Evolutionary conservation across 208 protist species (phyloP).

Genomic region (Novymonas esmeraldas): DNA sequence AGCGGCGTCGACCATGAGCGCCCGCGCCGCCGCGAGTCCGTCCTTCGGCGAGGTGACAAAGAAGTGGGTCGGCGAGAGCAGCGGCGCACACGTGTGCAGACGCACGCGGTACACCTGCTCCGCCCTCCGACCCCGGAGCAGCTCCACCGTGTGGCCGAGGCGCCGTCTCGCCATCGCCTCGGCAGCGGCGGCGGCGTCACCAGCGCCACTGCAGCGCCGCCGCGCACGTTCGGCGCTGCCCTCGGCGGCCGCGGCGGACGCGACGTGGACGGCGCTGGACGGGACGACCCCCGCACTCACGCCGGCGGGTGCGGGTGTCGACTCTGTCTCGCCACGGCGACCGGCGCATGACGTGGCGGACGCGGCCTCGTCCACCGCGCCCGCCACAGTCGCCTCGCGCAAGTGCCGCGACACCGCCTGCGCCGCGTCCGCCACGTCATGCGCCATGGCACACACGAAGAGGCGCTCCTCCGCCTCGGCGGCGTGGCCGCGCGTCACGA

Average conservation of each 20-base stretch:
- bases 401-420: neutral
- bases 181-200: neutral
- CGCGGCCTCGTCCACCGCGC: neutral
- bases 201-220: neutral
- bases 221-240: neutral
- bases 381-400: neutral
- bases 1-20: slow-evolving; percentile 15
- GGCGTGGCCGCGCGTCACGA: slow-evolving; percentile 18
- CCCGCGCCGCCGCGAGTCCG: slow-evolving; percentile 14
- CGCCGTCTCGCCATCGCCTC: slow-evolving; percentile 6
- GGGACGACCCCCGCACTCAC: neutral
- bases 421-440: slow-evolving; percentile 6
- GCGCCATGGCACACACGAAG: slow-evolving; percentile 1
- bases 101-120: slow-evolving; percentile 18
- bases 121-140: neutral
- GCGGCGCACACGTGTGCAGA: slow-evolving; percentile 2
- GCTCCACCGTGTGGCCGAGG: slow-evolving; percentile 1
- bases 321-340: neutral
- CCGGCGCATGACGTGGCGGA: neutral
- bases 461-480: slow-evolving; percentile 20
- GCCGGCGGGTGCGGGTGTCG: neutral
- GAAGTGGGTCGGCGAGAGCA: slow-evolving; percentile 12
- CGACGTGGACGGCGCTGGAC: neutral
- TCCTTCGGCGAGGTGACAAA: slow-evolving; percentile 13
- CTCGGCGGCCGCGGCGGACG: neutral